Conservation (phyloP, 2,329 filamentous ascomycete species). For the Cladosporium sp. region DNA sequence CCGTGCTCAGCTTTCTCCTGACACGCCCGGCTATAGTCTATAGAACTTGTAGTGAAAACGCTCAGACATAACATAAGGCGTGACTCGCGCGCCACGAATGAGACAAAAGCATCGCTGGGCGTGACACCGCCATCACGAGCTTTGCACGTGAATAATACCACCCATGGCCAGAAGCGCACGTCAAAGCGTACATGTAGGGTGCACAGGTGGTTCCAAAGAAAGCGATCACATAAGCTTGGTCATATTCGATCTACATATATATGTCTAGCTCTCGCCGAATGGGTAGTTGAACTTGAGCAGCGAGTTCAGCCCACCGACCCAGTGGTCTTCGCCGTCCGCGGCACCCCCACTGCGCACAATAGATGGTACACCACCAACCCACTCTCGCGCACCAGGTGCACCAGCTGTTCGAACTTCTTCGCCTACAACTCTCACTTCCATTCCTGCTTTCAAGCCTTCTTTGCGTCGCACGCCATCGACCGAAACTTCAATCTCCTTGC, state of each 20-base stretch:
- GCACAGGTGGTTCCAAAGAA: slow-evolving; percentile 13
- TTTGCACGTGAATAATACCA: neutral
- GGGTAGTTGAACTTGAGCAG: slow-evolving; percentile 97
- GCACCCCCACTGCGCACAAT: slow-evolving; percentile 67
- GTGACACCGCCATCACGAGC: neutral
- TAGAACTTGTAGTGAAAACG: neutral
- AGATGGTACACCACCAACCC: slow-evolving; percentile 84
- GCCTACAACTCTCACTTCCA: slow-evolving; percentile 84
- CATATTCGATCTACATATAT: slow-evolving; percentile 13
- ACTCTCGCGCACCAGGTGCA: slow-evolving; percentile 40
- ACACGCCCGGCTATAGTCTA: neutral
- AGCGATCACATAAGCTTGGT: slow-evolving; percentile 4
- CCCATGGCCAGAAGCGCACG: neutral
- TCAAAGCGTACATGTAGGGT: neutral
- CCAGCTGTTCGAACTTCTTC: slow-evolving; percentile 65
- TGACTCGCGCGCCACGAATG: slow-evolving; percentile 9
- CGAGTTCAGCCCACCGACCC: slow-evolving; percentile 93
- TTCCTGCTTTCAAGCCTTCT: slow-evolving; percentile 46
- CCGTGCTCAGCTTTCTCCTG: slow-evolving; percentile 6
- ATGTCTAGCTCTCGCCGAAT: slow-evolving; percentile 65
- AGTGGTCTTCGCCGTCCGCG: slow-evolving; percentile 73
- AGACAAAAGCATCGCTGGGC: slow-evolving; percentile 2
- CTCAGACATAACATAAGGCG: slow-evolving; percentile 12
- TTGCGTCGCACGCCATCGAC: slow-evolving; percentile 50
- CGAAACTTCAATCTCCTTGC: slow-evolving; percentile 51